phyloP scores from a whole-genome alignment of 352 stramenopile species.

The Phytopythium litorale region DNA sequence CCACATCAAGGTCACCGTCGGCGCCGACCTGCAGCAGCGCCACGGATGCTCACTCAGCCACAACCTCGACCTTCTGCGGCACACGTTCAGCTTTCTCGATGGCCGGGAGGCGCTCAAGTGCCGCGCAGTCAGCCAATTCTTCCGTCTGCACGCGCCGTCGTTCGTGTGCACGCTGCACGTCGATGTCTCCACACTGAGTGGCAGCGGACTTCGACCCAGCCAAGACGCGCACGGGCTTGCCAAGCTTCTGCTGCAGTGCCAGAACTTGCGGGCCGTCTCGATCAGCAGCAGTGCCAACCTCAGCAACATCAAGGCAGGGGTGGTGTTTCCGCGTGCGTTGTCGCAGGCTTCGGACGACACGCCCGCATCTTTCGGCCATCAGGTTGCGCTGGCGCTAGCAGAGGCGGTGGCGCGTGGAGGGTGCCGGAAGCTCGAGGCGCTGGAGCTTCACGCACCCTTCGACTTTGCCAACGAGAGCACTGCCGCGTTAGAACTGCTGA shows the following conservation, averaged over 20 bases:
- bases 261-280: slow-evolving; percentile 34
- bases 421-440: slow-evolving; percentile 32
- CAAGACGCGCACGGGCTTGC: slow-evolving; percentile 14
- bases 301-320: slow-evolving; percentile 26
- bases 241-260: slow-evolving; percentile 32
- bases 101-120: slow-evolving; percentile 40
- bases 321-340: slow-evolving; percentile 32
- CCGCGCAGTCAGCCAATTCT: slow-evolving; percentile 45
- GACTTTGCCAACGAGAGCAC: slow-evolving; percentile 62
- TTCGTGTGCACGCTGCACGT: slow-evolving; percentile 46
- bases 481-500: slow-evolving; percentile 28
- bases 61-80: slow-evolving; percentile 49
- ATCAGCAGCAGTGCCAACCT: slow-evolving; percentile 48
- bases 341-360: slow-evolving; percentile 18
- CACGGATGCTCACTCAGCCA: slow-evolving; percentile 37
- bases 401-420: slow-evolving; percentile 28
- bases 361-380: slow-evolving; percentile 26
- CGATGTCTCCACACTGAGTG: slow-evolving; percentile 16
- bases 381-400: slow-evolving; percentile 36
- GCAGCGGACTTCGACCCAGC: slow-evolving; percentile 9
- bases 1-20: slow-evolving; percentile 4
- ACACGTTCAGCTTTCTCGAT: slow-evolving; percentile 57
- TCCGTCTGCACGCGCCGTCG: slow-evolving; percentile 35
- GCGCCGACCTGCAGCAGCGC: background rate
- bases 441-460: slow-evolving; percentile 51